Evolutionary conservation across 2,329 filamentous ascomycete species (phyloP).

Genomic region (Colletotrichum sp.): DNA sequence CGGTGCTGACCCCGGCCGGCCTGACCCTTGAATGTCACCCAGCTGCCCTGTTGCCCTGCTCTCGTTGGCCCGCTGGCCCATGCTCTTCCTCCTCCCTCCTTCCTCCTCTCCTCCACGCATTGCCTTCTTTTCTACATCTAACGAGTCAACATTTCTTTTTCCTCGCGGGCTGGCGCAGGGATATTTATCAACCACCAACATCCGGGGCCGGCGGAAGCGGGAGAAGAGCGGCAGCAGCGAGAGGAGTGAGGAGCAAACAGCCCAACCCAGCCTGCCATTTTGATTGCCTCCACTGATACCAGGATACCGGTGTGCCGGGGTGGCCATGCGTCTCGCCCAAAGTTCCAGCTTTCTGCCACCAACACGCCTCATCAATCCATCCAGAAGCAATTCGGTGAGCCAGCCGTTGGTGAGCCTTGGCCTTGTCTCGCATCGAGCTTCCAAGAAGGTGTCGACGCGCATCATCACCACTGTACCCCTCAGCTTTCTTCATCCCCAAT

Average conservation of each 20-base stretch:
- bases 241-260: neutral
- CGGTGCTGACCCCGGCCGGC: neutral
- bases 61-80: neutral
- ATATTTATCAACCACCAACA: neutral
- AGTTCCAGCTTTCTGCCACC: neutral
- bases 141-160: neutral
- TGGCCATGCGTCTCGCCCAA: neutral
- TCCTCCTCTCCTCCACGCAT: neutral
- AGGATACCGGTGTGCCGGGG: neutral
- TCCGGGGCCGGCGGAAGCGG: neutral
- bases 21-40: neutral
- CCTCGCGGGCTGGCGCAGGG: neutral
- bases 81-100: neutral
- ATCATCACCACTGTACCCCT: neutral
- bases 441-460: neutral
- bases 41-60: neutral
- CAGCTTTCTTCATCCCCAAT: neutral
- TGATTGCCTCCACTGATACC: neutral
- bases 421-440: conserved; percentile 1
- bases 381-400: neutral
- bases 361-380: neutral
- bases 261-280: neutral
- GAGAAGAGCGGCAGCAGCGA: neutral
- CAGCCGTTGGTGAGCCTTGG: neutral
- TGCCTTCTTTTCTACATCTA: neutral